These are phyloP conservation scores for Cercophora sp. DNA, from an alignment of 495 filamentous ascomycete genomes.

Conservation along the genomic window DNA sequence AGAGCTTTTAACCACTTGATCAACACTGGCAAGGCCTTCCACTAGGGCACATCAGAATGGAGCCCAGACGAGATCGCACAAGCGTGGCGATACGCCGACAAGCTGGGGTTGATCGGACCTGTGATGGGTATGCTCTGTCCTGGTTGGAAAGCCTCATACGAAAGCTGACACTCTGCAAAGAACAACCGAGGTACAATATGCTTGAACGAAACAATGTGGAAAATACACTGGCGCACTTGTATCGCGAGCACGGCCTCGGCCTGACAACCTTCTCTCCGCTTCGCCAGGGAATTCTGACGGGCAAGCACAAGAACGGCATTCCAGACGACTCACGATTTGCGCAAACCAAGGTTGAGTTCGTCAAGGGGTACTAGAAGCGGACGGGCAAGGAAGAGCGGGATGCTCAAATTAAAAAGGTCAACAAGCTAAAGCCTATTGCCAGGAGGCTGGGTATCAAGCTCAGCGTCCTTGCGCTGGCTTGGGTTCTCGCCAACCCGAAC, in stretches of 20 bases:
- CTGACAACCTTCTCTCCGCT: constrained; percentile 73
- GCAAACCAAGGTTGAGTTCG: constrained; percentile 43
- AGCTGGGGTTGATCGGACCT: constrained; percentile 53
- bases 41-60: constrained; percentile 65
- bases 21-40: constrained; percentile 60
- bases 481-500: constrained; percentile 73
- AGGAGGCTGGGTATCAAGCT: constrained; percentile 61
- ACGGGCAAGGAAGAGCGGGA: constrained; percentile 44
- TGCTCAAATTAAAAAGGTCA: constrained; percentile 40
- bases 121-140: constrained; percentile 35
- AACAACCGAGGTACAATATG: constrained; percentile 56
- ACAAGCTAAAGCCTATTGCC: constrained; percentile 58
- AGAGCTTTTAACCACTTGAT: constrained; percentile 71
- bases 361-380: constrained; percentile 42
- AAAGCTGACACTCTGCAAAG: constrained; percentile 22
- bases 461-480: constrained; percentile 68
- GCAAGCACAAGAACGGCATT: constrained; percentile 74
- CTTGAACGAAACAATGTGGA: constrained; percentile 56
- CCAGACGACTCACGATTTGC: constrained; percentile 54
- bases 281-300: constrained; percentile 68
- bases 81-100: constrained; percentile 50
- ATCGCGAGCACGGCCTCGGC: constrained; percentile 60
- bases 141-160: neutral
- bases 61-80: constrained; percentile 51
- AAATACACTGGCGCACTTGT: constrained; percentile 59